Evolutionary conservation across 495 filamentous ascomycete genomes (phyloP), one percentile per base, ranked within the genome.

Genomic region (Daldinia decipiens): DNA sequence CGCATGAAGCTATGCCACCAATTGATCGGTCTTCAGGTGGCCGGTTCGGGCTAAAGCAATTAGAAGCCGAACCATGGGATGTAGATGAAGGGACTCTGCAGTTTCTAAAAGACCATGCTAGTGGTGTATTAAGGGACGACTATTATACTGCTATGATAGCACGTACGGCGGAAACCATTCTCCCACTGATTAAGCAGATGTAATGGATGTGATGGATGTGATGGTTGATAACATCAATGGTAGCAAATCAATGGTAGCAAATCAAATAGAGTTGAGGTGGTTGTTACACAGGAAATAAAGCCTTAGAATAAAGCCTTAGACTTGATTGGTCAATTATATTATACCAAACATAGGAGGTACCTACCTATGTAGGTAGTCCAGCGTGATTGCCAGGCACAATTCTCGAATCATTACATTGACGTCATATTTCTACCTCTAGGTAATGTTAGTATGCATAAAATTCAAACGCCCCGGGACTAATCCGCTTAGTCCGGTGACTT

Each of bases 91-190:
- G 69, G 1, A 70, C 66, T 17, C 17, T 77, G 27, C 67, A 74
- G 27, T 77, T 77, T 21, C 53, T 77, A 27, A 74, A 71, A 26
- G 75, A 77, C 61, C 74, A 76, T 65, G 71, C 70, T 8, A 74
- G 67, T 9, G 75, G 73, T 34, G 70, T 77, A n/a, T 21, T 74
- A 5, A 70, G 51, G 51, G 75, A 77, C 0, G 67, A 71, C 31
- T 77, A 72, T 21, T 74, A 77, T 43, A 68, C 67, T 50, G 56
- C 24, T 19, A 59, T 77, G 63, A n/a, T 77, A n/a, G 59, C 53
- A 12, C 53, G 65, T 36, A 67, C 74, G 45, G 75, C 68, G 31
- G 67, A 72, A 39, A 71, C 67, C 0, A 65, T 76, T 21, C 21
- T 57, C 19, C 75, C 74, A n/a, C 59, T 77, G 47, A 67, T 75